These are phyloP conservation scores for Aspergillus asperescens DNA, from an alignment of 495 filamentous ascomycete species.

Conservation along the genomic window DNA sequence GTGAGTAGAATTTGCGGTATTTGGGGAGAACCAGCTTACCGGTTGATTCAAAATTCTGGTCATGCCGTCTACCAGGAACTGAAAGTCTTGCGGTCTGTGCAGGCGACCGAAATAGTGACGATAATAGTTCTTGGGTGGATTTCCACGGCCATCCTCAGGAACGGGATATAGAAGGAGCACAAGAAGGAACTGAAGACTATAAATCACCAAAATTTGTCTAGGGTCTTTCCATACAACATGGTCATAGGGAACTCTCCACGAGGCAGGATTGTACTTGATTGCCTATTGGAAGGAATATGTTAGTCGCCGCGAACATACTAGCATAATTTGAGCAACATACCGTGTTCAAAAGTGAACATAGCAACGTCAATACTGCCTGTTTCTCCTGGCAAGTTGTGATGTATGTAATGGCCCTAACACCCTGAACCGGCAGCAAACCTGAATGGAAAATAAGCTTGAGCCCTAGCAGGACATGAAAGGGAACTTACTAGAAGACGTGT, in stretches of 20 bases:
- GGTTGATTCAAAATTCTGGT: conserved; percentile 89
- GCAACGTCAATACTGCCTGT: conserved; percentile 78
- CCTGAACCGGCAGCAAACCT: conserved; percentile 75
- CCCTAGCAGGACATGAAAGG: not conserved
- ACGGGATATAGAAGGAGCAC: conserved; percentile 85
- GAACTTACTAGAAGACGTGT: conserved; percentile 65
- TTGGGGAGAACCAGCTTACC: conserved; percentile 28
- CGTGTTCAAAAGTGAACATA: conserved; percentile 96
- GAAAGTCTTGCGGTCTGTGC: conserved; percentile 93
- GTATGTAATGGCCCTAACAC: conserved; percentile 83
- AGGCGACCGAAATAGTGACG: conserved; percentile 87
- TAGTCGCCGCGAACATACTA: not conserved
- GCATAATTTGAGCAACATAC: conserved; percentile 45
- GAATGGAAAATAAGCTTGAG: conserved; percentile 16
- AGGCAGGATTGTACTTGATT: conserved; percentile 93
- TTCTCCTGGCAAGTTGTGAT: conserved; percentile 83
- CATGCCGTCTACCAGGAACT: conserved; percentile 96
- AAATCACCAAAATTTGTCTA: conserved; percentile 87
- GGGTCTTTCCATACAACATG: conserved; percentile 89
- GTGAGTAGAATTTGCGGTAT: not conserved
- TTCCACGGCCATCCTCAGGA: conserved; percentile 62
- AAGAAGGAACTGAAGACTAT: conserved; percentile 86
- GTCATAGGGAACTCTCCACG: conserved; percentile 93
- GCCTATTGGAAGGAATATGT: conserved; percentile 52
- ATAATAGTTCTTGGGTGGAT: conserved; percentile 78